Evolutionary conservation across 2,329 filamentous ascomycete species (phyloP), one percentile per base, ranked within the genome.

Genomic region (Nannizzia gypsea): DNA sequence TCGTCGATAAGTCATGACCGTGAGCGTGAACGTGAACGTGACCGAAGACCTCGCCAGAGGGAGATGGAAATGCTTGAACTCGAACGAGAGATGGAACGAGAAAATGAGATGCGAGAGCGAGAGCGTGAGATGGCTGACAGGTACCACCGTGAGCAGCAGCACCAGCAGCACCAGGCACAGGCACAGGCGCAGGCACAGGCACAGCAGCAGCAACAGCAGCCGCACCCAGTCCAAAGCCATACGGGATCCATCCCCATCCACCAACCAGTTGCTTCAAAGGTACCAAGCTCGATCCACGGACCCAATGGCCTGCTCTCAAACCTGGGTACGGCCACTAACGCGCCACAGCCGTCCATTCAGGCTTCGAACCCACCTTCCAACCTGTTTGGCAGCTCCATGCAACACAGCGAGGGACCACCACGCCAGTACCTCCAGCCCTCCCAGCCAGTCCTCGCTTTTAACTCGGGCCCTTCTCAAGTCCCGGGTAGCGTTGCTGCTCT

Each of bases 171-270:
- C 26, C 81, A 83, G 57, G 31, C 31, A 8, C 31, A 36, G 31
- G 31, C 31, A 36, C 31, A 36, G 31, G 9, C 9, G 31, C 31
- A 34, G 31, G 8, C 9, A 2, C 31, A 34, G 11, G 8, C 88
- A 63, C 76, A 78, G 63, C 48, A 54, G 13, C 48, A 54, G 15
- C 46, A 46, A 20, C 77, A 79, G 64, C 76, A 81, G 31, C 81
- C 83, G 56, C 82, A 88, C 62, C 84, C 87, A 26, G 90, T 93
- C 69, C 91, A 96, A 72, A 93, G 87, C 74, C 91, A 89, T 69
- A 86, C 89, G 42, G 89, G 87, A 60, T 90, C 91, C 2, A 89
- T 96, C 59, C 90, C 91, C 59, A 86, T 97, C 67, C 92, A 97
- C 74, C 92, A 97, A 73, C 92, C 92, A 3, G 90, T 96, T 61